These are phyloP conservation scores for Starmerella stellata DNA, from an alignment of 805 yeast genomes.

Conservation along the genomic window DNA sequence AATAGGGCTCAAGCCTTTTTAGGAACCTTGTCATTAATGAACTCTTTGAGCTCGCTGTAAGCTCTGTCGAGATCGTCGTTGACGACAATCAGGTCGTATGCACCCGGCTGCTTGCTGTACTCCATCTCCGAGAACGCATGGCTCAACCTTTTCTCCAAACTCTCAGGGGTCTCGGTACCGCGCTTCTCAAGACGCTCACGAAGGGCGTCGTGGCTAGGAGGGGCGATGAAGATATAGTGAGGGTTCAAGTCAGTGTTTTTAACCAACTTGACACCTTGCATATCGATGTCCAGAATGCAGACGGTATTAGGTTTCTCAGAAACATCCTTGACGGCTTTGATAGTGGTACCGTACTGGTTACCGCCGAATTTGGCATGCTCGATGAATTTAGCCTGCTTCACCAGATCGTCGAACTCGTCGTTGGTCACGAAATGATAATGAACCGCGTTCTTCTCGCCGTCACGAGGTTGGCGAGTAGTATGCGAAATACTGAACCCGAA, in stretches of 20 bases:
- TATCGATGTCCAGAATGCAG: constrained; percentile 90
- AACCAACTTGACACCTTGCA: constrained; percentile 95
- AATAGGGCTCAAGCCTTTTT: too few species aligned
- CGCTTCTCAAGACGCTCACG: constrained; percentile 61
- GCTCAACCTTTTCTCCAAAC: constrained; percentile 60
- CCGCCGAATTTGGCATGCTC: constrained; percentile 99
- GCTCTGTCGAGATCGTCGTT: constrained; percentile 87
- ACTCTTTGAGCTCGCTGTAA: constrained; percentile 59
- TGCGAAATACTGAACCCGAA: constrained; percentile 91
- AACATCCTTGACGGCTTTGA: constrained; percentile 67
- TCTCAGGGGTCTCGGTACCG: constrained; percentile 88
- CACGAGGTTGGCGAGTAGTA: constrained; percentile 82
- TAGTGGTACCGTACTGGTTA: constrained; percentile 88
- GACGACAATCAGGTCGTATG: constrained; percentile 75
- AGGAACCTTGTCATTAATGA: constrained; percentile 26
- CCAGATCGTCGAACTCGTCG: constrained; percentile 59
- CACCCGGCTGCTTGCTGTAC: constrained; percentile 64
- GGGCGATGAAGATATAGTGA: constrained; percentile 69
- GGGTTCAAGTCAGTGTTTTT: constrained; percentile 71
- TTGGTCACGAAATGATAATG: constrained; percentile 79
- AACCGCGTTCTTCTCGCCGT: constrained; percentile 74
- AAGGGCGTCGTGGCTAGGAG: constrained; percentile 74
- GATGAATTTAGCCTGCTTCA: constrained; percentile 58
- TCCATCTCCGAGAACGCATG: constrained; percentile 84
- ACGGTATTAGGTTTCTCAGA: constrained; percentile 40